Conservation (phyloP, 768 basidiomycete species). For the Termitomyces sp. region DNA sequence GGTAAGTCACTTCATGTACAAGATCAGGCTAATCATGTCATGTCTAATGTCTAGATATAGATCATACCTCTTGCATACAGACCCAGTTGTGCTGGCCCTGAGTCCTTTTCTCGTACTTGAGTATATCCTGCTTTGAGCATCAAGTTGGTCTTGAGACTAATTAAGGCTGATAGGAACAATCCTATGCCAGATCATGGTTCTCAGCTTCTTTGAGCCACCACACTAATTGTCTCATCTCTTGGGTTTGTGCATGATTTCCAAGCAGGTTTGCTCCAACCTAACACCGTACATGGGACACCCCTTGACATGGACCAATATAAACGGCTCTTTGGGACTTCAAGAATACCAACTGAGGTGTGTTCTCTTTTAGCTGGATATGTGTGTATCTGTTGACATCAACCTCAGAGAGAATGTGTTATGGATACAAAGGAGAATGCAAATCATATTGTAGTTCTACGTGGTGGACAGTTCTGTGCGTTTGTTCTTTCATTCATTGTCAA, state of each 20-base stretch:
- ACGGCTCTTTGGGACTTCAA: slow-evolving; percentile 82
- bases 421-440: slow-evolving; percentile 61
- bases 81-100: slow-evolving; percentile 89
- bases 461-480: slow-evolving; percentile 88
- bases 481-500: background rate
- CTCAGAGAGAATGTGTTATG: slow-evolving; percentile 84
- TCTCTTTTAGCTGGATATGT: background rate
- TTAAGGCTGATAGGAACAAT: slow-evolving; percentile 58
- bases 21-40: slow-evolving; percentile 1
- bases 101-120: slow-evolving; percentile 98
- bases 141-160: background rate
- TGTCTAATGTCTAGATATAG: slow-evolving; percentile 71
- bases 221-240: slow-evolving; percentile 82
- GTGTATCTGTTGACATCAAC: background rate
- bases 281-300: slow-evolving; percentile 66
- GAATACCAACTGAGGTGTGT: slow-evolving; percentile 81
- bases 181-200: slow-evolving; percentile 81
- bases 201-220: slow-evolving; percentile 84
- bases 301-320: slow-evolving; percentile 96
- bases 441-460: slow-evolving; percentile 82
- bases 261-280: slow-evolving; percentile 75
- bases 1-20: too few species aligned
- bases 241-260: slow-evolving; percentile 94
- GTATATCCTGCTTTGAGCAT: slow-evolving; percentile 38
- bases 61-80: slow-evolving; percentile 82